A percentile compares a stretch with the other conserved stretches of the same genome.
Evolutionary conservation across 192 early-diverging fungal species (phyloP).

Genomic region (Coemansia sp.): DNA sequence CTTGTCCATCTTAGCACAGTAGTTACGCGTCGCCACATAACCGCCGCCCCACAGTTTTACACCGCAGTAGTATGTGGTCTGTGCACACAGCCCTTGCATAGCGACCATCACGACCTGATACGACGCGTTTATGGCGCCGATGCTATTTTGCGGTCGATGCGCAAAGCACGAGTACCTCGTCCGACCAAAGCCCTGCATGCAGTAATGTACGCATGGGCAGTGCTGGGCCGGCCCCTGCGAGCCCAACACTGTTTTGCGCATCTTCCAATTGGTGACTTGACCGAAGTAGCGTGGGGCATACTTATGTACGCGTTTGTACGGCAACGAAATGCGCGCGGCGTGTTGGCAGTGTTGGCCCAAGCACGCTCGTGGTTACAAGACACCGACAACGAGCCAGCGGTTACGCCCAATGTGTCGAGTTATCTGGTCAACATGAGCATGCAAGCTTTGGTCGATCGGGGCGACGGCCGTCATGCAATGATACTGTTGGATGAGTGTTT

Average conservation of each 20-base stretch:
- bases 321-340: conserved; percentile 6
- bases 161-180: conserved; percentile 1
- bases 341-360: conserved; percentile 14
- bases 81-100: neutral
- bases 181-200: conserved; percentile 21
- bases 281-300: conserved; percentile 32
- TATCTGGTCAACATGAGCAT: conserved; percentile 41
- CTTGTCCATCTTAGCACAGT: conserved; percentile 17
- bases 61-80: conserved; percentile 35
- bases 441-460: conserved; percentile 11
- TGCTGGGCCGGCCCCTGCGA: conserved; percentile 14
- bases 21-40: conserved; percentile 2
- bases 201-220: conserved; percentile 30
- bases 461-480: conserved; percentile 12
- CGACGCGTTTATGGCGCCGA: conserved; percentile 17
- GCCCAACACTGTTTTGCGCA: conserved; percentile 12
- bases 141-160: conserved; percentile 19
- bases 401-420: conserved; percentile 6
- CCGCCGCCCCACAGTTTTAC: conserved; percentile 17
- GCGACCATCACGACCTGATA: neutral
- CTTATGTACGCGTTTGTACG: conserved; percentile 32
- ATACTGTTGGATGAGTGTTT: conserved; percentile 17
- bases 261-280: neutral
- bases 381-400: neutral
- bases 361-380: conserved; percentile 21